These are phyloP conservation scores for Monosporascus sp. DNA, from an alignment of 2,329 filamentous ascomycete genomes.

Conservation along the genomic window DNA sequence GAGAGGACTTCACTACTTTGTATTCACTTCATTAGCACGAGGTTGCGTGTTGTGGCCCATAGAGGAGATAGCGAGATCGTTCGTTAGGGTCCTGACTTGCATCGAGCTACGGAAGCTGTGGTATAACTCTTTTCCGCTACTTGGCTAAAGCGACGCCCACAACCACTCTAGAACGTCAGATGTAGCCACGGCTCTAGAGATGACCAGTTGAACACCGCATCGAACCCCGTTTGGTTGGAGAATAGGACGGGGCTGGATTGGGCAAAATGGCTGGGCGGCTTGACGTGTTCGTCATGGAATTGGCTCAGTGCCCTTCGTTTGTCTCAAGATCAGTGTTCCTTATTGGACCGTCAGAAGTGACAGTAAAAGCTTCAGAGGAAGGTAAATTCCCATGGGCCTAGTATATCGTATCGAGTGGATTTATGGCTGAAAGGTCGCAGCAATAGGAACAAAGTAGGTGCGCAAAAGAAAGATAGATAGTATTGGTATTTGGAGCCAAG, in stretches of 20 bases:
- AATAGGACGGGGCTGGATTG: neutral
- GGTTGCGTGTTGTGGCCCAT: no score
- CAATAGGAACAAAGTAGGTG: neutral
- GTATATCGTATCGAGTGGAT: neutral
- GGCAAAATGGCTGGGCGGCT: neutral
- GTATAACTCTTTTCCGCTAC: no score
- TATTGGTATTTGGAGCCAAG: neutral
- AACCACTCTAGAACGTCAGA: no score
- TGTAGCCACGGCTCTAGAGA: no score
- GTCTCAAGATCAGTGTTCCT: slow-evolving; percentile 13
- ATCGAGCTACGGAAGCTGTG: no score
- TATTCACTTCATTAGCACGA: no score
- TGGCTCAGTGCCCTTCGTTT: slow-evolving; percentile 2
- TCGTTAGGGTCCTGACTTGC: no score
- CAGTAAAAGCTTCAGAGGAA: neutral
- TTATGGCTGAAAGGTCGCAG: neutral
- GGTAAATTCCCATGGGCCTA: neutral
- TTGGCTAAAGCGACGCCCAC: no score
- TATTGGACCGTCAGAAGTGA: slow-evolving; percentile 7
- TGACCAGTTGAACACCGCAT: neutral
- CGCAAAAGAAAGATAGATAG: neutral
- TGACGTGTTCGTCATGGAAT: neutral
- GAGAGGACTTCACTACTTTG: no score
- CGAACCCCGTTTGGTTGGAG: neutral
- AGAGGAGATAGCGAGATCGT: no score